Base-by-base conservation (phyloP, 1,139 yeast species). In the Yamadazyma aaseri region DNA sequence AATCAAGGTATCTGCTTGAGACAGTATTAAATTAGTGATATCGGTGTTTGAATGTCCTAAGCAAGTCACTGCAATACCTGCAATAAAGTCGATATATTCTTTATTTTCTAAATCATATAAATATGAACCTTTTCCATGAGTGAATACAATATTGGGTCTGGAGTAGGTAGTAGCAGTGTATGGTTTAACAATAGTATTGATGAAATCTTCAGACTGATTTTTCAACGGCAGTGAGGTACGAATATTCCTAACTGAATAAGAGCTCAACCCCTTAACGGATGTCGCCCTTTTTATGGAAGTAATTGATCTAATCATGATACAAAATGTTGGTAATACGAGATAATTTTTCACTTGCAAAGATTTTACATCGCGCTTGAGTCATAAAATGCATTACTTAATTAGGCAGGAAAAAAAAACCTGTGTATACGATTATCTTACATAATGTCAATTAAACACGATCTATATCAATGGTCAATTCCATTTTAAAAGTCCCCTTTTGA, bases 21-120 rank as follows among this genome's bases (percentile, higher is more conserved):
- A 82, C 37, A 65, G 59, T 40, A 89, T 58, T 41, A 92, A 76
- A 38, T 81, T 65, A 4, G 95, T 73, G 26, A 92, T 72, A 42
- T 79, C 81, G 4, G 81, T 79, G 51, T 92, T 75, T 20, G 89
- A 69, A 58, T 92, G 98, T 3, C 98, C 98, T 44, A 92, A 67
- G 1, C 86, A 81, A n/a, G 96, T 90, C 11, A 92, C 98, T 1
- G 98, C 97, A 47, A 92, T 89, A 33, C 98, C 98, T 2, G 97
- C 89, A 2, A 90, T 81, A 60, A 92, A 90, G 56, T 92, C 98
- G 35, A 92, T 73, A 55, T 84, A 92, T 53, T 83, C 73, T 33
- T 82, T 69, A 51, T 85, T 74, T 51, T 85, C 90, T 35, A 84
- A 63, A 54, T 92, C 98, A 68, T 81, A 86, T 38, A 87, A 58